Evolutionary conservation across 176 grass and related monocot species (phyloP), one percentile per base, ranked within the genome.

Genomic region (Elymus sibiricus): DNA sequence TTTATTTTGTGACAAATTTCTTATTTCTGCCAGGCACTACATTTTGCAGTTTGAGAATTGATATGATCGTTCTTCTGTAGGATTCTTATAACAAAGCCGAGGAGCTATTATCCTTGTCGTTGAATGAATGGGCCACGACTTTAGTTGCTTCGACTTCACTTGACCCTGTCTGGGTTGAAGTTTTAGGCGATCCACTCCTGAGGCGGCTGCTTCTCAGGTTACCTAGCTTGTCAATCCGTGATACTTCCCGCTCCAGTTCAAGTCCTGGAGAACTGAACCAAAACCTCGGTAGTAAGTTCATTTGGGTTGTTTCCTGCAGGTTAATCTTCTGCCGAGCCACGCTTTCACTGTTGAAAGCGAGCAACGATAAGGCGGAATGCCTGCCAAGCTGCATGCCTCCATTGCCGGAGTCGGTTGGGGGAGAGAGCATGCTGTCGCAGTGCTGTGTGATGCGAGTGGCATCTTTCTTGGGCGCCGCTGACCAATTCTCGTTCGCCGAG

Each of bases 141-240:
- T 83, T 98, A 75, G 80, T 92, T 82, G 60, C 88, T 25, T 94
- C 93, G 2, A 84, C 86, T 77, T 87, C 79, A 79, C 93, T 98
- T 80, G 88, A 98, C 86, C 80, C 86, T 64, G 86, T 94, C 86
- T 98, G 96, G 96, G 19, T 91, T 92, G 93, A 98, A 92, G 90
- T 85, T 24, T 82, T 98, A 89, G 90, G 93, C 6, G 96, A 98
- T 86, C 93, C 93, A 44, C 90, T 98, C 84, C 37, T 98, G 59
- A 89, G 92, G 55, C 91, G 96, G 17, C 78, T 98, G 75, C 93
- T 98, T 76, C 91, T 98, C 43, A 95, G 96, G 96, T 95, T 60
- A 70, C 37, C 31, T 76, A 76, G 43, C 43, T 32, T 74, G n/a
- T 86, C 12, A 74, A 63, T 43, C 28, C 43, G 13, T 75, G 44